These are phyloP conservation scores for Kluyveromyces wickerhamii DNA, from an alignment of 805 yeast genomes.

Conservation along the genomic window DNA sequence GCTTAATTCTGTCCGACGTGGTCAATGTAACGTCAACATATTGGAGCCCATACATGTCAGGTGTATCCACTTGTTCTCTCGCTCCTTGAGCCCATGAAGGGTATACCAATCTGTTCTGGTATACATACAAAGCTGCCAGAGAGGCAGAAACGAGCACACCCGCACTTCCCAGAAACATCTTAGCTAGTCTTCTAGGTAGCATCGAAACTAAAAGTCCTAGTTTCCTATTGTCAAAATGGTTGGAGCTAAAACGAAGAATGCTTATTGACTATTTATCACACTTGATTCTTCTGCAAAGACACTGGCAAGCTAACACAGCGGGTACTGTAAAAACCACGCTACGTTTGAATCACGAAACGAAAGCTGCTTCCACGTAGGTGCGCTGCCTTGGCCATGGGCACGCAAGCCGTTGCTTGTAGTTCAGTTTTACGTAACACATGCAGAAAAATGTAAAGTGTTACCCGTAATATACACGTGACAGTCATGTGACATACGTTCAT, in stretches of 20 bases:
- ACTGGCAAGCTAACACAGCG: too few species aligned
- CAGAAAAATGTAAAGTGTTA: background rate
- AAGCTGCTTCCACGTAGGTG: too few species aligned
- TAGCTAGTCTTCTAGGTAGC: constrained; percentile 23
- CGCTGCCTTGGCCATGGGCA: too few species aligned
- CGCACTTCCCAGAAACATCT: constrained; percentile 37
- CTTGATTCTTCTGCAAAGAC: too few species aligned
- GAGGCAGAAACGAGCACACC: constrained; percentile 37
- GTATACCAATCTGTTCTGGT: constrained; percentile 65
- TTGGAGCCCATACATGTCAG: constrained; percentile 58
- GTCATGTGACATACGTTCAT: background rate
- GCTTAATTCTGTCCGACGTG: constrained; percentile 61
- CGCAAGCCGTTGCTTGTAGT: too few species aligned
- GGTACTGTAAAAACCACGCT: too few species aligned
- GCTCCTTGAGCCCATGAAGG: constrained; percentile 79
- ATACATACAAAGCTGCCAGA: constrained; percentile 47
- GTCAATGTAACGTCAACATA: constrained; percentile 52
- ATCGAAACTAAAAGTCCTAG: too few species aligned
- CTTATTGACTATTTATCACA: too few species aligned
- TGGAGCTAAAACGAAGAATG: too few species aligned
- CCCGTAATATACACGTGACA: background rate
- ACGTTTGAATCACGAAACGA: too few species aligned
- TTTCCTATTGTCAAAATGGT: too few species aligned
- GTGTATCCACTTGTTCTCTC: constrained; percentile 62
- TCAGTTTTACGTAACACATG: too few species aligned